These are phyloP conservation scores for Coniochaeta sp. DNA, from an alignment of 2,329 filamentous ascomycete species.

Conservation along the genomic window DNA sequence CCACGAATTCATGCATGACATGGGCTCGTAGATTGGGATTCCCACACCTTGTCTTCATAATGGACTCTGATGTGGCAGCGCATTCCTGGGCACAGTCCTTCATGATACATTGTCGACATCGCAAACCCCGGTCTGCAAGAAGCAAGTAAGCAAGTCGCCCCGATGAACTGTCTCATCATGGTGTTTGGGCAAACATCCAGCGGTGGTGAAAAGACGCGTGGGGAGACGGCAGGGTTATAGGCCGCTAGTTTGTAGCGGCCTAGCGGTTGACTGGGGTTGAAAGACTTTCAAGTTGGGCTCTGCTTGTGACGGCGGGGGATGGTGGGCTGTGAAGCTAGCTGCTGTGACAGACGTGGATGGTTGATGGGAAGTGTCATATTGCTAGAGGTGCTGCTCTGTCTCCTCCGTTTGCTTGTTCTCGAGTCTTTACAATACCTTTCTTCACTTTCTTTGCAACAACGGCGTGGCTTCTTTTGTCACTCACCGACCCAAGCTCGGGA, in stretches of 20 bases:
- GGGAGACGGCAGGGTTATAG: neutral
- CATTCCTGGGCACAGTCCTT: neutral
- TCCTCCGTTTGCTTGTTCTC: neutral
- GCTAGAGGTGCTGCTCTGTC: neutral
- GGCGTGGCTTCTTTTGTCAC: neutral
- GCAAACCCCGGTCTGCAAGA: neutral
- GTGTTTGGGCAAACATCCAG: neutral
- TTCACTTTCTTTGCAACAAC: neutral
- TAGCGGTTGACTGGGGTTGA: neutral
- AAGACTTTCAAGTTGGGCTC: slow-evolving; percentile 1
- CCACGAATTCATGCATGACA: slow-evolving; percentile 40
- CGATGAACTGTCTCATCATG: neutral
- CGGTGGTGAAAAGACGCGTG: neutral
- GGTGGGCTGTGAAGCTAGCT: neutral
- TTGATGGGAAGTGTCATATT: neutral
- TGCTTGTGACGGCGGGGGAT: neutral
- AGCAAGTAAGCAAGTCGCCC: no score
- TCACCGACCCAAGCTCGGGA: neutral
- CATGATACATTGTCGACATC: neutral
- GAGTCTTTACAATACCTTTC: neutral
- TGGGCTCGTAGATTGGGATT: slow-evolving; percentile 8
- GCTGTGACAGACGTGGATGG: no score
- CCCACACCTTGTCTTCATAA: slow-evolving; percentile 3
- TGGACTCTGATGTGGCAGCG: slow-evolving; percentile 10
- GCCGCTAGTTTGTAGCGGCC: neutral